Base-by-base conservation (phyloP, 306 rosid genomes). In the Arachis stenosperma region DNA sequence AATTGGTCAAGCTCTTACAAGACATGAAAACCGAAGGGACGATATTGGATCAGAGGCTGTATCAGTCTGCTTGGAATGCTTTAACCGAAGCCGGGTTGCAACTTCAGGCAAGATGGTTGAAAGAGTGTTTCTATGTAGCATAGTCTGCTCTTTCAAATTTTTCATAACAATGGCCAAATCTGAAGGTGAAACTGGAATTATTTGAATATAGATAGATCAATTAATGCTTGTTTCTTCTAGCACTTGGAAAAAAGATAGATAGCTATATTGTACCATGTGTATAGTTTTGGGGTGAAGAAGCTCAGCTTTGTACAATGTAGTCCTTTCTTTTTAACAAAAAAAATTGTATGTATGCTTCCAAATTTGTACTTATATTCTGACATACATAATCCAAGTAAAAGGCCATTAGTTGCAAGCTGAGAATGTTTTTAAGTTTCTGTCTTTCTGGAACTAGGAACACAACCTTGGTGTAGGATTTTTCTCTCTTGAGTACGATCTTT, bases 21-120 rank as follows among this genome's bases (percentile, higher is more conserved):
- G 94, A 90, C 40, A 73, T 90, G 97, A 90, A 82, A 73, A 65
- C 64, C 57, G 92, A 88, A 80, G 94, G 91, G 30, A 80, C 86
- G 36, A 57, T 53, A 0, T 52, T 88, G 15, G 97, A 90, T 76
- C 86, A 69, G 55, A 90, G 97, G 86, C 46, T 90, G 1, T 90
- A 85, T 69, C 79, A 67, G 50, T 86, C 97, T 5, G 88, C 94
- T 42, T 80, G 80, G 84, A 81, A 85, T 74, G 92, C 97, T 62
- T 83, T 90, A 60, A 73, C 78, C 11, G 94, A 90, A 61, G 86
- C 94, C 29, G 94, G 96, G 48, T 13, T 90, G 85, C 83, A 83
- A 69, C 9, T 79, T 15, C 92, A 86, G 47, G 82, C 76, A 40
- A 84, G 75, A 64, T 88, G 97, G 97, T 55, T 88, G 70, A 78